Conservation (phyloP, 179 eudicot genomes). For the Drosera spatulata region DNA sequence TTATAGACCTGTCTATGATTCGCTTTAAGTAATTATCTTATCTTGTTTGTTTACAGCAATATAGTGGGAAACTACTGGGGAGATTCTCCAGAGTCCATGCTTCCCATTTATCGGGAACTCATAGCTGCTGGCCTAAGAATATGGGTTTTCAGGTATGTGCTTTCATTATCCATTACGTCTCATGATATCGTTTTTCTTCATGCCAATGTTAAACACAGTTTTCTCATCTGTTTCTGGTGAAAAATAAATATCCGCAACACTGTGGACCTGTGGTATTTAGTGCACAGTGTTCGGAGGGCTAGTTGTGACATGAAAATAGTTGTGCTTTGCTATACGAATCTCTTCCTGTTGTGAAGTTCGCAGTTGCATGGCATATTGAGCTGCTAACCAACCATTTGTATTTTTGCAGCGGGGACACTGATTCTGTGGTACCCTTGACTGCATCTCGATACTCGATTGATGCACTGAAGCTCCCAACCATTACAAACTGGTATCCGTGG, state of each 20-base stretch:
- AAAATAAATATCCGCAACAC: no score
- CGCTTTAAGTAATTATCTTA: not conserved
- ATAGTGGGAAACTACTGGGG: constrained; percentile 69
- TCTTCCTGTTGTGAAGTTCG: no score
- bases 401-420: constrained; percentile 79
- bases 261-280: no score
- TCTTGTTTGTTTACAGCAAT: constrained; percentile 32
- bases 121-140: constrained; percentile 73
- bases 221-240: no score
- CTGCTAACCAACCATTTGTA: not conserved
- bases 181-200: no score
- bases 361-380: no score
- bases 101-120: constrained; percentile 83
- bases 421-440: constrained; percentile 80
- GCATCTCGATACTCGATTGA: constrained; percentile 86
- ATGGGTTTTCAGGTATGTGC: constrained; percentile 81
- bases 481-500: constrained; percentile 83
- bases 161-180: not conserved
- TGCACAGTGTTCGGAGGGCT: no score
- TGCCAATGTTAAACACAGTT: no score
- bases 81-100: constrained; percentile 87
- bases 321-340: no score
- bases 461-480: constrained; percentile 76
- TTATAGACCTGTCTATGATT: not conserved
- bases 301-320: no score